phyloP scores from a whole-genome alignment of 192 early-diverging fungal species.

The Backusella westeae region DNA sequence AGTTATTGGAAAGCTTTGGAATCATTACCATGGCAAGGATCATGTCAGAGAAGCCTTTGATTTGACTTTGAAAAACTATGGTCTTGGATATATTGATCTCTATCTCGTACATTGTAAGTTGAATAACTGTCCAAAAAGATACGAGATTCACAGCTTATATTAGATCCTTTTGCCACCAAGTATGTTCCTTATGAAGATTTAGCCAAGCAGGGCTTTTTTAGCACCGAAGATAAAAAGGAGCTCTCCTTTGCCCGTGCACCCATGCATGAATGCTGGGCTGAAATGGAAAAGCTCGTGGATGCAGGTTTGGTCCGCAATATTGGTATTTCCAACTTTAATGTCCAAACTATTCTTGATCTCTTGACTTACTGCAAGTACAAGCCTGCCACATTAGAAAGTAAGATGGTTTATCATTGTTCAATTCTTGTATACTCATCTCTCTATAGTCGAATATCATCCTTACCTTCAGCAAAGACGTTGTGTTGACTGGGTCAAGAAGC shows the following conservation, averaged over 20 bases:
- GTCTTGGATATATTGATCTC: conserved; percentile 62
- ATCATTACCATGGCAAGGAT: conserved; percentile 54
- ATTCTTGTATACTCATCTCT: not conserved
- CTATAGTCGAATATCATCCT: conserved; percentile 65
- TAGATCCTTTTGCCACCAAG: not conserved
- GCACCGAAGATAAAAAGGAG: conserved; percentile 9
- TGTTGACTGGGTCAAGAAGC: conserved; percentile 52
- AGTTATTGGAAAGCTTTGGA: conserved; percentile 57
- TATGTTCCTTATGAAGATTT: not conserved
- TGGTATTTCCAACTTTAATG: conserved; percentile 74
- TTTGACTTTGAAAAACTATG: conserved; percentile 47
- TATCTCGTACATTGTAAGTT: conserved; percentile 64
- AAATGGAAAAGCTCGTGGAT: conserved; percentile 70
- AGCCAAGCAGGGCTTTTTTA: conserved; percentile 30
- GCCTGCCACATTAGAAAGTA: conserved; percentile 66
- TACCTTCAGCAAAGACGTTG: conserved; percentile 66
- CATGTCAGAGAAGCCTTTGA: conserved; percentile 54
- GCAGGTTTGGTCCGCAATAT: conserved; percentile 53
- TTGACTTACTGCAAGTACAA: conserved; percentile 57
- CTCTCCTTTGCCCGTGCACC: conserved; percentile 42
- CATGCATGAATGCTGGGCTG: conserved; percentile 64
- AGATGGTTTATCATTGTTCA: not conserved
- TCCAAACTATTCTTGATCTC: conserved; percentile 46
- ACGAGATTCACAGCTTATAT: not conserved
- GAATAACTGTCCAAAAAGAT: not conserved